Conservation (phyloP, 306 rosid species). For the Cicer cuneatum region DNA sequence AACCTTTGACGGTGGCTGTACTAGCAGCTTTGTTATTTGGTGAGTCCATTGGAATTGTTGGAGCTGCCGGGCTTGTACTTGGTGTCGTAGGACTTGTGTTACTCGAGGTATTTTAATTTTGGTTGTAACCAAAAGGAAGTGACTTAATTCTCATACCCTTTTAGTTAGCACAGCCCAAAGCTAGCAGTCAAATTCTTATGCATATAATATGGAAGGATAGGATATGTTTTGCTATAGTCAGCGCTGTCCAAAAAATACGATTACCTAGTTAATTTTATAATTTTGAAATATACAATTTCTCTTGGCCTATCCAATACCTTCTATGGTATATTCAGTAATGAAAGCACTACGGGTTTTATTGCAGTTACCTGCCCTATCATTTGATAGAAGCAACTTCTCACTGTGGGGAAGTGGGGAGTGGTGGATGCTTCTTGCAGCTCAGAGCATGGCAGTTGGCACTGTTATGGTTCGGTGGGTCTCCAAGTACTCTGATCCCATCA, state of each 20-base stretch:
- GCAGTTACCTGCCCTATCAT: constrained; percentile 72
- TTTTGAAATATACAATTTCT: constrained; percentile 17
- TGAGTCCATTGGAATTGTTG: constrained; percentile 83
- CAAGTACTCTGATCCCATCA: constrained; percentile 90
- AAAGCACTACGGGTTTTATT: constrained; percentile 14
- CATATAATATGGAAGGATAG: constrained; percentile 16
- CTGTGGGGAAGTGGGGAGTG: constrained; percentile 98
- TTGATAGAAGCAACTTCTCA: constrained; percentile 73
- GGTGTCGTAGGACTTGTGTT: constrained; percentile 86
- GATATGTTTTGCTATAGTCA: constrained; percentile 27
- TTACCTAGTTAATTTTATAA: constrained; percentile 12
- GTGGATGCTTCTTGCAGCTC: constrained; percentile 99
- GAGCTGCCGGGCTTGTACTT: constrained; percentile 89
- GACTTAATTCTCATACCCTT: background rate
- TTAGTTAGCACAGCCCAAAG: constrained; percentile 4
- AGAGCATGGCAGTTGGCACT: constrained; percentile 97
- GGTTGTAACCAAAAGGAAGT: constrained; percentile 12
- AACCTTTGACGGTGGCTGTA: constrained; percentile 93
- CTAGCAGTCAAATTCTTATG: constrained; percentile 9
- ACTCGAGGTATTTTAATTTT: constrained; percentile 66
- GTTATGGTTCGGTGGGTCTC: constrained; percentile 99
- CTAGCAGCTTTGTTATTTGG: constrained; percentile 89
- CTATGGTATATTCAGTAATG: constrained; percentile 3
- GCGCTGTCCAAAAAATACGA: background rate
- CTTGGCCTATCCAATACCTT: constrained; percentile 18